Conservation (phyloP, 257 asterid species). For the Perilla frutescens region DNA sequence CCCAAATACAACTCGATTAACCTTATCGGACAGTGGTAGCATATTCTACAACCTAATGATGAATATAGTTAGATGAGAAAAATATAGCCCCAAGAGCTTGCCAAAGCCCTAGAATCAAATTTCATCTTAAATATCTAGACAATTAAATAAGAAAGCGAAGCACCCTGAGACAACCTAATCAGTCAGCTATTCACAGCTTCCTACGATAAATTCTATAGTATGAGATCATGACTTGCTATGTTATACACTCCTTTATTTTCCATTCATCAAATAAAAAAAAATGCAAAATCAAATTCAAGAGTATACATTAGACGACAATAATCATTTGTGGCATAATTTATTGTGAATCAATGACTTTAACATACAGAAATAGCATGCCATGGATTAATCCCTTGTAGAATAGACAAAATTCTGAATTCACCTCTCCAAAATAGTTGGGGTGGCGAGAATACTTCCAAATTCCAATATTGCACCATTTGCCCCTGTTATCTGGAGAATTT, state of each 20-base stretch:
- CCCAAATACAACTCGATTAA: neutral
- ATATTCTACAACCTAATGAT: neutral
- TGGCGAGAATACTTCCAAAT: conserved; percentile 96
- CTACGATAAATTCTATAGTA: neutral
- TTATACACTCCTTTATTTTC: neutral
- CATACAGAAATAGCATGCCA: neutral
- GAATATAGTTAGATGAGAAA: neutral
- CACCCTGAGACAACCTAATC: neutral
- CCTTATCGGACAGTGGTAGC: neutral
- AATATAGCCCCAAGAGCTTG: neutral
- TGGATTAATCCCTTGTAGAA: neutral
- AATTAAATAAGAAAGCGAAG: neutral
- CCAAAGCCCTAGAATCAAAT: neutral
- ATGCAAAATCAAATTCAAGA: neutral
- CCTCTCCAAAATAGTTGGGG: conserved; percentile 99
- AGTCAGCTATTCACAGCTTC: neutral
- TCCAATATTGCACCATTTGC: conserved; percentile 86
- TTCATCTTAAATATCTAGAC: neutral
- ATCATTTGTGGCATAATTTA: neutral
- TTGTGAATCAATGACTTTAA: neutral
- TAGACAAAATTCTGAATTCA: conserved; percentile 29
- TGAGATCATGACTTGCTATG: neutral
- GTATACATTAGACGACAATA: neutral
- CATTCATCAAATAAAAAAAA: neutral
- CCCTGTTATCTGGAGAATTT: conserved; percentile 71